Base-by-base conservation (phyloP, 148 eudicot species). In the Chenopodium quinoa region DNA sequence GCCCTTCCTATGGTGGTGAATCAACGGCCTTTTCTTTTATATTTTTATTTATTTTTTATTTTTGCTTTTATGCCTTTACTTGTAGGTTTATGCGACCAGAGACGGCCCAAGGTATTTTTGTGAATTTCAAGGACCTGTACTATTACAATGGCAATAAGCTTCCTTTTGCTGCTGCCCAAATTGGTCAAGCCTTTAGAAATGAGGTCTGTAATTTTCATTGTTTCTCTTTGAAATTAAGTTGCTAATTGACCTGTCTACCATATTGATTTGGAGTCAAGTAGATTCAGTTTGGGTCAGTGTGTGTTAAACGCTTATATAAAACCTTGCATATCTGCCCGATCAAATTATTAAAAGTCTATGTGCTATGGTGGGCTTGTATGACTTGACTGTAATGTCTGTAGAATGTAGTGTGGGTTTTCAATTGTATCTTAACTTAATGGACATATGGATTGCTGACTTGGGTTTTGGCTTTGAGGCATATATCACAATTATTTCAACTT, bases 151-250 rank as follows among this genome's bases (percentile, higher is more conserved):
- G 97, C 46, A 91, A 87, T 87, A 95, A 93, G 87, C 97, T 95
- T 63, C 99, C 99, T 37, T 95, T 93, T 89, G 97, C 97, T 84
- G 97, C 97, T 80, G 99, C 97, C 79, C 99, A 95, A 83, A 91
- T 93, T 85, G 99, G 97, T 77, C 97, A 93, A 88, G 98, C 97
- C 80, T 95, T 95, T 80, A 89, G 97, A 64, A 95, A 95, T 83
- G 99, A 95, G 97, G 97, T 94, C 34, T 46, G 78, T 76, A n/a
- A 20, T 14, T 77, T 72, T 47, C 73, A 9, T 23, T 22, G 14
- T 63, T 69, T 37, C 27, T 80, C 54, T 68, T 23, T 32, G 46
- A 73, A 72, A 76, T 67, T 66, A 32, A 32, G 37, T 60, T 67
- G 75, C 47, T 13, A 71, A 37, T 71, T 37, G 25, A 71, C 23